Evolutionary conservation across 2,329 filamentous ascomycete species (phyloP), one percentile per base, ranked within the genome.

Genomic region (Cercospora sojina): DNA sequence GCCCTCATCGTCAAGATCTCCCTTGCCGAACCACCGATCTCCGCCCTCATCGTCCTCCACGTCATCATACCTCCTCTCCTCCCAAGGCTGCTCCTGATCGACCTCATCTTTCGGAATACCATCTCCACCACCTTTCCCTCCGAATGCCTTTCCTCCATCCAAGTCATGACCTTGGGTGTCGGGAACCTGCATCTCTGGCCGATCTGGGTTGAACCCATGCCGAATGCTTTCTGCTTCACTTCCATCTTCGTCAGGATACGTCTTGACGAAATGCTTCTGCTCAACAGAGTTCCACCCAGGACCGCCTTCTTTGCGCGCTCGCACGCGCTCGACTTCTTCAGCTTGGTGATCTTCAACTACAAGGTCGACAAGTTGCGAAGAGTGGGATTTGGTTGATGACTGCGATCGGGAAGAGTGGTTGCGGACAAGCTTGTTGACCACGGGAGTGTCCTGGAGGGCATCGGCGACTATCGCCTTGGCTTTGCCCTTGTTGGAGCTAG

Each of bases 291-390:
- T 88, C 84, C 85, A 87, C 18, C 82, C 84, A 27, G 87, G 82
- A 27, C 87, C 85, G 58, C 86, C 85, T 76, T 89, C 87, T 74
- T 88, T 88, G 62, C 86, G 82, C 12, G 85, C 84, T 60, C 87
- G 82, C n/a, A 86, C 84, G 57, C 86, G 84, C 67, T 90, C 87
- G 56, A 85, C 80, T 63, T 87, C 83, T 74, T 90, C 88, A 5
- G 87, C 87, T 56, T 86, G 77, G 53, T 79, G 83, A 73, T 90
- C 87, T 78, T 90, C 87, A 8, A 91, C 86, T 0, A 90, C 84
- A 3, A 91, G 79, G 74, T 91, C 88, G 10, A 90, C 88, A 5
- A 90, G 79, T 71, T 90, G 88, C 69, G 86, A 87, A 67, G 80
- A 81, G 69, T 85, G 84, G 0, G 87, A 88, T 65, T 84, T 83